These are phyloP conservation scores for Neodidymelliopsis sp. DNA, from an alignment of 2,329 filamentous ascomycete species.

Conservation along the genomic window DNA sequence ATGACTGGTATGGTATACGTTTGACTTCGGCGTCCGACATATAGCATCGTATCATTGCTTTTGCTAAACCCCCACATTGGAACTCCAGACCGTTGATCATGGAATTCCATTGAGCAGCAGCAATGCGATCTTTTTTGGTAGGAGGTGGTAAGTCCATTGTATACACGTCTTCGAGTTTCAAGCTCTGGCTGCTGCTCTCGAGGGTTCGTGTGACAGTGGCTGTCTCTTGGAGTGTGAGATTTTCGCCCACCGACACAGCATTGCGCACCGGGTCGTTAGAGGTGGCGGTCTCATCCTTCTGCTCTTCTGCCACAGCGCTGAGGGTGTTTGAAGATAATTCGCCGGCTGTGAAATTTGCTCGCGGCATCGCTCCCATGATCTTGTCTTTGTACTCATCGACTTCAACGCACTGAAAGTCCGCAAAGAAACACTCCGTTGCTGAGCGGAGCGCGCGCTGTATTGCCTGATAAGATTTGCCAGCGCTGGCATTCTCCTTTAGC, in stretches of 20 bases:
- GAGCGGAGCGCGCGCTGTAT: too few relatives aligned
- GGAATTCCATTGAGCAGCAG: neutral
- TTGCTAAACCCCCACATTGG: neutral
- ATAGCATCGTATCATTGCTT: neutral
- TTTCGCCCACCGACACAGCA: neutral
- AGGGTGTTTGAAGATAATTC: too few relatives aligned
- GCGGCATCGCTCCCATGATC: neutral
- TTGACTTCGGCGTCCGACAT: neutral
- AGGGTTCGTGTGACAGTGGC: neutral
- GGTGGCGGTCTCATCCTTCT: neutral
- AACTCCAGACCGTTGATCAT: neutral
- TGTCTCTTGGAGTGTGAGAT: neutral
- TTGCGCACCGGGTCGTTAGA: too few relatives aligned
- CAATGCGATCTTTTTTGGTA: too few relatives aligned
- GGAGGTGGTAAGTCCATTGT: too few relatives aligned
- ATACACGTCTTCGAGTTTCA: neutral
- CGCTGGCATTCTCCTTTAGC: too few relatives aligned
- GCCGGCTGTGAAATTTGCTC: neutral
- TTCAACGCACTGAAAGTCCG: neutral
- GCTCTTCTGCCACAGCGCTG: too few relatives aligned
- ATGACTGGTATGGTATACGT: neutral
- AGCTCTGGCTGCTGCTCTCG: neutral
- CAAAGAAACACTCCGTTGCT: too few relatives aligned
- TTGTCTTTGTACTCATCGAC: neutral
- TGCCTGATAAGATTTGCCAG: too few relatives aligned